A percentile compares a stretch with the other conserved stretches of the same genome.
These are phyloP conservation scores for sunflower (Helianthus annuus) DNA, from an alignment of 129 eudicot species.

Conservation along the genomic window DNA sequence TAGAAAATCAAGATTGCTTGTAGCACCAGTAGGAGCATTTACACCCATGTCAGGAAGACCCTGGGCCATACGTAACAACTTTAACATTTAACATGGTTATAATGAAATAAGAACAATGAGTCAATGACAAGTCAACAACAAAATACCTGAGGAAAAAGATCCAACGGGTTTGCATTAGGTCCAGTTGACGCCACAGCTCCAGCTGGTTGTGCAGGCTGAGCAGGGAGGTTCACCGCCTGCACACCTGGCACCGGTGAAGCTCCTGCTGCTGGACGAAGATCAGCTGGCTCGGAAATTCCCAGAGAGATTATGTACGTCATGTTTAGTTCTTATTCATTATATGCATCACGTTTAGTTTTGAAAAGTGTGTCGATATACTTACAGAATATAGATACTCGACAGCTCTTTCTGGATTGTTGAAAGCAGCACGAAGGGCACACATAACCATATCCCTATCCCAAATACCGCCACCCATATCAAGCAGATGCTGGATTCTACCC, in stretches of 20 bases:
- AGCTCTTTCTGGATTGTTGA: slow-evolving; percentile 89
- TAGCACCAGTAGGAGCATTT: slow-evolving; percentile 65
- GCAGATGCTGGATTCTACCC: slow-evolving; percentile 69
- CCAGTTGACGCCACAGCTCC: slow-evolving; percentile 62
- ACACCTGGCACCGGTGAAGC: slow-evolving; percentile 46
- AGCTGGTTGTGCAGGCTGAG: slow-evolving; percentile 56
- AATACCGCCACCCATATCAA: slow-evolving; percentile 95
- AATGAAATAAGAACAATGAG: neutral
- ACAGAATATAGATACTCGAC: slow-evolving; percentile 91
- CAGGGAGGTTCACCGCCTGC: slow-evolving; percentile 56
- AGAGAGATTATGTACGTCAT: slow-evolving; percentile 1
- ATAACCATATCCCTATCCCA: slow-evolving; percentile 93
- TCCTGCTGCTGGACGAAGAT: slow-evolving; percentile 63
- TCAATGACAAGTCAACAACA: neutral
- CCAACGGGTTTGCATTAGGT: slow-evolving; percentile 83
- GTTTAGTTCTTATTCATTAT: neutral
- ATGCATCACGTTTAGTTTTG: neutral
- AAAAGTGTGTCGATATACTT: slow-evolving; percentile 25
- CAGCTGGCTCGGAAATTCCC: slow-evolving; percentile 95
- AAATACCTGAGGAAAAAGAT: slow-evolving; percentile 87
- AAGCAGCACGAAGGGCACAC: slow-evolving; percentile 95
- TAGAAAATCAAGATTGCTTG: slow-evolving; percentile 78
- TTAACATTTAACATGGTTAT: slow-evolving; percentile 7
- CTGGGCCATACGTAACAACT: slow-evolving; percentile 34
- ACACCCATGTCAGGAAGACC: slow-evolving; percentile 84